Percentiles rank a stretch among this genome's conserved stretches.
phyloP scores from a whole-genome alignment of 768 basidiomycete genomes.

The Hygrocybe punicea region DNA sequence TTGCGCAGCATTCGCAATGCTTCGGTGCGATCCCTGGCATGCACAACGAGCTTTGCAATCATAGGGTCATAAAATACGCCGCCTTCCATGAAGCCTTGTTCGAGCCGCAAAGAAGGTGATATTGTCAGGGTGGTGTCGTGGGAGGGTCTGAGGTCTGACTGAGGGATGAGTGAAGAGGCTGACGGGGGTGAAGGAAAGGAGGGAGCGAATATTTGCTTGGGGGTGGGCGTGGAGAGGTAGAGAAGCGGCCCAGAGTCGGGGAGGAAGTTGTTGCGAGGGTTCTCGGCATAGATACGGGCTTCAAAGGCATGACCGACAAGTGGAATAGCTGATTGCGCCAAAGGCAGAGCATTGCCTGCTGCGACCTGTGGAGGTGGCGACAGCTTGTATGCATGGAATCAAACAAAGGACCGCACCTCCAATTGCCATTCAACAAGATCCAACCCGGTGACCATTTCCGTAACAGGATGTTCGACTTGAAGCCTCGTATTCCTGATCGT shows the following conservation, averaged over 20 bases:
- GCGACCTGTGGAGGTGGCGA: slow-evolving; percentile 56
- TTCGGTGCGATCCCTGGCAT: slow-evolving; percentile 79
- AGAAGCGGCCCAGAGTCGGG: slow-evolving; percentile 84
- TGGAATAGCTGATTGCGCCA: slow-evolving; percentile 73
- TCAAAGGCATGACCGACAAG: slow-evolving; percentile 93
- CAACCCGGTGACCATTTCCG: slow-evolving; percentile 91
- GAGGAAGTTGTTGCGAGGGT: slow-evolving; percentile 88
- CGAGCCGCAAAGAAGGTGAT: slow-evolving; percentile 72
- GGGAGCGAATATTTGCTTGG: slow-evolving; percentile 68
- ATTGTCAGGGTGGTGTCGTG: slow-evolving; percentile 33
- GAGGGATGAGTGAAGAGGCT: slow-evolving; percentile 22
- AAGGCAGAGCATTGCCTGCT: slow-evolving; percentile 80
- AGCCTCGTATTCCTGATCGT: slow-evolving; percentile 70
- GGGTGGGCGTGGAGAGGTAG: slow-evolving; percentile 75
- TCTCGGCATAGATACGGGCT: slow-evolving; percentile 93
- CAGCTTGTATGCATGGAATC: not conserved
- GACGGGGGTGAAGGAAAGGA: slow-evolving; percentile 29
- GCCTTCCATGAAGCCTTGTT: slow-evolving; percentile 82
- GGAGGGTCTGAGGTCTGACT: slow-evolving; percentile 31
- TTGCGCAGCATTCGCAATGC: slow-evolving; percentile 76
- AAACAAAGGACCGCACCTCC: slow-evolving; percentile 51
- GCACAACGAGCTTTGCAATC: slow-evolving; percentile 89
- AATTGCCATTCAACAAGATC: slow-evolving; percentile 97
- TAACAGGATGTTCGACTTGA: slow-evolving; percentile 90
- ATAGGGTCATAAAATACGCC: slow-evolving; percentile 90